Conservation (phyloP, 1,284 basidiomycete genomes). For the Coniferiporia sulphurascens region DNA sequence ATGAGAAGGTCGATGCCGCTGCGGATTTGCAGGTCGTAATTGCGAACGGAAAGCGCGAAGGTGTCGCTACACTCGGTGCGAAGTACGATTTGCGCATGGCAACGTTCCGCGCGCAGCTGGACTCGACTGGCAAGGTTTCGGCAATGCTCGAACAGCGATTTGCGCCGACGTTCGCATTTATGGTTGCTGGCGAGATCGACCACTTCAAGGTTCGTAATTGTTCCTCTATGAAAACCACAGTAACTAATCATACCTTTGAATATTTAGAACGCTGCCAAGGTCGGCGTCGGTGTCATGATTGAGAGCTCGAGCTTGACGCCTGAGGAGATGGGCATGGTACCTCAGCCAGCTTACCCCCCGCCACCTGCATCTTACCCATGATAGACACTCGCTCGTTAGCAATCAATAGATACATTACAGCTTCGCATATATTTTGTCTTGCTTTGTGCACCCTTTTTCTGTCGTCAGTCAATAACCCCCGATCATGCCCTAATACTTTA, state of each 20-base stretch:
- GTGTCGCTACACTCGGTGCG: conserved; percentile 87
- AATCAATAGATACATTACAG: conserved; percentile 17
- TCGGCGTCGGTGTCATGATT: conserved; percentile 95
- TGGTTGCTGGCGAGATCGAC: conserved; percentile 96
- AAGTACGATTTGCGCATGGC: conserved; percentile 96
- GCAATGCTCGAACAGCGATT: conserved; percentile 95
- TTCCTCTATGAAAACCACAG: not conserved
- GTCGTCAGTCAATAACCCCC: not conserved
- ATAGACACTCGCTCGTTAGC: not conserved
- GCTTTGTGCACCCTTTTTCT: conserved; percentile 1
- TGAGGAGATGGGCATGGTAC: conserved; percentile 72
- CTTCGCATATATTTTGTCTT: conserved; percentile 8
- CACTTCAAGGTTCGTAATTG: conserved; percentile 80
- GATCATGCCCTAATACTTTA: not conserved
- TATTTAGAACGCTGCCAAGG: conserved; percentile 80
- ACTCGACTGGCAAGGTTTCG: conserved; percentile 91
- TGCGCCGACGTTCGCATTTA: conserved; percentile 91
- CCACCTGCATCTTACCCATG: conserved; percentile 12
- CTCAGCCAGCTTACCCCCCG: conserved; percentile 36
- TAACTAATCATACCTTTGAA: conserved; percentile 7
- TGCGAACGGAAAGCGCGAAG: conserved; percentile 79
- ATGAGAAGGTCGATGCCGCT: conserved; percentile 98
- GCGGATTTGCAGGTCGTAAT: conserved; percentile 88
- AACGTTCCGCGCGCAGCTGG: conserved; percentile 89
- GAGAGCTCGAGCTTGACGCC: conserved; percentile 76